Evolutionary conservation across 106 monocot species (phyloP), one percentile per base, ranked within the genome.

Genomic region (Narthecium ossifragum): DNA sequence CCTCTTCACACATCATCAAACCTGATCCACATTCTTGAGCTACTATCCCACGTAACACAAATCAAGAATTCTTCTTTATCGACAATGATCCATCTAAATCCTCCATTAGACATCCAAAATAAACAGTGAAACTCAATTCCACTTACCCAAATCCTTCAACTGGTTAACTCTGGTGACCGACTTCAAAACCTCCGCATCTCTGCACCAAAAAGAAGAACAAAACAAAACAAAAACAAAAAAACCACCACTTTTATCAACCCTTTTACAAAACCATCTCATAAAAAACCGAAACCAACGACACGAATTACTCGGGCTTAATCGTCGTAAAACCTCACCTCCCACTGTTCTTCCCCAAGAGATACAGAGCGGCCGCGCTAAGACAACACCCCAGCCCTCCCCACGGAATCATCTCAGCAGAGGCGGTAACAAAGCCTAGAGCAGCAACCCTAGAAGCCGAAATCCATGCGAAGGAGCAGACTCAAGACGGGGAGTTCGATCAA

Each of bases 371-470:
- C 0, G 89, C 93, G 36, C 93, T 85, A 39, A 85, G 34, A 43
- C 93, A 89, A 78, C 93, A 93, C 10, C 85, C 82, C 18, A 93
- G 17, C 8, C 93, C 93, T 8, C 83, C 85, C 89, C 93, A 93
- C 6, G 93, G 93, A 61, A 89, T 59, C 89, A 83, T 85, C 60
- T n/a, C n/a, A n/a, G n/a, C n/a, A n/a, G n/a, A n/a, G n/a, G n/a
- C n/a, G n/a, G n/a, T n/a, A n/a, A n/a, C n/a, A n/a, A n/a, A n/a
- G n/a, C n/a, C n/a, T n/a, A n/a, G n/a, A n/a, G n/a, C n/a, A n/a
- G n/a, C n/a, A n/a, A n/a, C n/a, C n/a, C n/a, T n/a, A n/a, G n/a
- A n/a, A n/a, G n/a, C n/a, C n/a, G n/a, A n/a, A n/a, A n/a, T n/a
- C n/a, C n/a, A n/a, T n/a, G n/a, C n/a, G n/a, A n/a, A n/a, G n/a